A percentile compares a stretch with the other conserved stretches of the same genome.
These are phyloP conservation scores for Przewalskia tangutica DNA, from an alignment of 257 asterid genomes.

Conservation along the genomic window DNA sequence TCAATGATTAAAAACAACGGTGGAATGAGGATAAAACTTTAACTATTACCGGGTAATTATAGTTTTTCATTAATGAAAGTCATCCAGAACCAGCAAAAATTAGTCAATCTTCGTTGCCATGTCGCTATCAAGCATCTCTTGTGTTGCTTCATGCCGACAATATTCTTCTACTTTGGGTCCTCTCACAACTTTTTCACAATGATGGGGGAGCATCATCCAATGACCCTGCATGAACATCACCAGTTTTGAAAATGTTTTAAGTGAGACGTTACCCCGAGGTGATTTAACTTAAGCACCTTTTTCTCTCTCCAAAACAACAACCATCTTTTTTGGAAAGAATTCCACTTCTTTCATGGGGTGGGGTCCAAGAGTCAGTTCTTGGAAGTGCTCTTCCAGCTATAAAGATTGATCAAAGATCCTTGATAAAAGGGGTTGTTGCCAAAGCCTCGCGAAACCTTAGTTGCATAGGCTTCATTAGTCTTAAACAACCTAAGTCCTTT, in stretches of 20 bases:
- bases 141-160: conserved; percentile 44
- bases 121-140: conserved; percentile 45
- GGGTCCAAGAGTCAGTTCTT: conserved; percentile 10
- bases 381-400: conserved; percentile 19
- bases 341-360: conserved; percentile 34
- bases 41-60: conserved; percentile 20
- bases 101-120: conserved; percentile 31
- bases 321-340: conserved; percentile 24
- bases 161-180: conserved; percentile 37
- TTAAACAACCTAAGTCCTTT: conserved; percentile 4
- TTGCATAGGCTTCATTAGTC: conserved; percentile 8
- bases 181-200: conserved; percentile 35
- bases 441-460: conserved; percentile 10
- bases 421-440: conserved; percentile 5
- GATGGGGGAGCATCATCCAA: conserved; percentile 34
- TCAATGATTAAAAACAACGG: conserved; percentile 6
- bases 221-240: conserved; percentile 30
- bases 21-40: not conserved
- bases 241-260: conserved; percentile 31
- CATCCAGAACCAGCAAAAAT: conserved; percentile 19
- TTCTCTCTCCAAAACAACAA: conserved; percentile 26
- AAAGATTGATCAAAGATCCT: not conserved
- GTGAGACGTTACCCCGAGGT: conserved; percentile 22
- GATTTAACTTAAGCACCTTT: conserved; percentile 15
- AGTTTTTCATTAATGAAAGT: conserved; percentile 14